Evolutionary conservation across 352 stramenopile genomes (phyloP).

Genomic region (Pythium utonaiense): DNA sequence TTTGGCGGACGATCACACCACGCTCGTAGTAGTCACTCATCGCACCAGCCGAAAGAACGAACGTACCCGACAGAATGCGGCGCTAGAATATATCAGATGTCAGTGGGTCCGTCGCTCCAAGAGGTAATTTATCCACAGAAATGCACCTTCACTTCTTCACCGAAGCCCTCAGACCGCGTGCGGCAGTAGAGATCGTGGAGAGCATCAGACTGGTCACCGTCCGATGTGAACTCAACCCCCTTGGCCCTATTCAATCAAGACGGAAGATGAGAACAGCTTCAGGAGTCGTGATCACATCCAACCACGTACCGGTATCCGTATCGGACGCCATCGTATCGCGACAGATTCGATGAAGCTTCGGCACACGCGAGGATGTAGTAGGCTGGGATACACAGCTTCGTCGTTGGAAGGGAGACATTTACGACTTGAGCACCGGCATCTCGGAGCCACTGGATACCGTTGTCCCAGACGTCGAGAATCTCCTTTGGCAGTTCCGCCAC

Average conservation of each 20-base stretch:
- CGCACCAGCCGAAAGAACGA: conserved; percentile 83
- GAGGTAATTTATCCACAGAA: background rate
- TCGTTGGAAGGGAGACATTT: conserved; percentile 69
- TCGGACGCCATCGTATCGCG: conserved; percentile 95
- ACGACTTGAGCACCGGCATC: conserved; percentile 74
- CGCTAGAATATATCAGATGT: conserved; percentile 42
- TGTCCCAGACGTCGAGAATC: conserved; percentile 84
- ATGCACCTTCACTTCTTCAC: conserved; percentile 86
- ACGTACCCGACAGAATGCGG: conserved; percentile 89
- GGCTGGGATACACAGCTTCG: conserved; percentile 88
- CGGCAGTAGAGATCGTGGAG: conserved; percentile 85
- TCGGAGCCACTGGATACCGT: conserved; percentile 66
- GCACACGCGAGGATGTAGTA: conserved; percentile 99
- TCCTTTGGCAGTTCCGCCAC: conserved; percentile 87
- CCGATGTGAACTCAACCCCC: conserved; percentile 38
- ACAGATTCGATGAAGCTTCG: conserved; percentile 98
- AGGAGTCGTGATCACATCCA: too few species aligned
- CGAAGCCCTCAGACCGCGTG: conserved; percentile 88
- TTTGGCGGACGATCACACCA: conserved; percentile 72
- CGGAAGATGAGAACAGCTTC: too few species aligned
- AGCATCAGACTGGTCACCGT: conserved; percentile 68
- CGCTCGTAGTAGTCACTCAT: conserved; percentile 90
- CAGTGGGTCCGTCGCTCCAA: too few species aligned
- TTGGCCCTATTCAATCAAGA: conserved; percentile 36
- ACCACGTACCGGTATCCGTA: conserved; percentile 79